These are phyloP conservation scores for Colletotrichum sp. DNA, from an alignment of 2,329 filamentous ascomycete species.

Conservation along the genomic window DNA sequence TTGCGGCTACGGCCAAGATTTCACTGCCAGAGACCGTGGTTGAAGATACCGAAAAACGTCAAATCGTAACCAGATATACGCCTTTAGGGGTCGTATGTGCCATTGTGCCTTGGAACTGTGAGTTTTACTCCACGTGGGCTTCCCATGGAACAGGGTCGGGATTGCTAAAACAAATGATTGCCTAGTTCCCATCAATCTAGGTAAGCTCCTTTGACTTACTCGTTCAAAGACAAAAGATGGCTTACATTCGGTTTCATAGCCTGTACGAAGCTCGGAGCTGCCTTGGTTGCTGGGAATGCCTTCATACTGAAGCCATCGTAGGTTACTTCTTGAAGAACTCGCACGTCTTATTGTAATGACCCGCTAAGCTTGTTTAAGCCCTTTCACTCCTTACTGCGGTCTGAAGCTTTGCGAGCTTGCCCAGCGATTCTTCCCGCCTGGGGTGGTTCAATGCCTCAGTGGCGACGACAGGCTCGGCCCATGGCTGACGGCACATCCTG, in stretches of 20 bases:
- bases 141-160: background rate
- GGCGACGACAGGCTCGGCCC: background rate
- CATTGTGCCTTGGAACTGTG: background rate
- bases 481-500: background rate
- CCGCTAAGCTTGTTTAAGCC: background rate
- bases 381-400: background rate
- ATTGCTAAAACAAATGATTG: background rate
- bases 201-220: background rate
- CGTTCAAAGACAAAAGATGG: background rate
- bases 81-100: background rate
- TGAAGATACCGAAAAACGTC: background rate
- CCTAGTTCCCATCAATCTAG: background rate
- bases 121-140: background rate
- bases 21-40: background rate
- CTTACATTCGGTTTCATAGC: background rate
- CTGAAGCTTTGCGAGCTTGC: background rate
- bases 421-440: background rate
- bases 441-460: background rate
- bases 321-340: accelerated
- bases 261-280: background rate
- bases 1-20: background rate
- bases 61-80: background rate
- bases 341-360: too few species aligned
- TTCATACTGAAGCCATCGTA: background rate
- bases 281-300: background rate